Evolutionary conservation across 148 eudicot genomes (phyloP).

Genomic region (Chenopodium berlandieri): DNA sequence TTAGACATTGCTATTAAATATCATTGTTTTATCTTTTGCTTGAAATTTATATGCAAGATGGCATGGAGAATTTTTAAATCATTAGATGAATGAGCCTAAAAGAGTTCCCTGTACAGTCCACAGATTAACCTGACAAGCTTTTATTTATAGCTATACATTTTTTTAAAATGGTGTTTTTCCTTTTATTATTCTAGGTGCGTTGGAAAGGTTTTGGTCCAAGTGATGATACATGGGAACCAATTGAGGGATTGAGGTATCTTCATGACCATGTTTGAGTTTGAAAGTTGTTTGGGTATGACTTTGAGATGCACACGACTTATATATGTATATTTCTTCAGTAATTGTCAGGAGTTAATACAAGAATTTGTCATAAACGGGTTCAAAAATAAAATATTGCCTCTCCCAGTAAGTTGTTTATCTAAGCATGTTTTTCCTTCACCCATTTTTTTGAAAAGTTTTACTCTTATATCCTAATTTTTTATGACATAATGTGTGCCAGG

Average conservation of each 20-base stretch:
- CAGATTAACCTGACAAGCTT: not conserved
- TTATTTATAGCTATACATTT: not conserved
- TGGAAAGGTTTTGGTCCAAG: slow-evolving; percentile 84
- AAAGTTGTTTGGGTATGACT: not conserved
- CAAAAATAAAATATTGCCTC: slow-evolving; percentile 69
- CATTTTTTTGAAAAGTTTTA: not conserved
- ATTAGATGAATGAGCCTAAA: not conserved
- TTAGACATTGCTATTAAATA: not conserved
- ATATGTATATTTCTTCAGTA: slow-evolving; percentile 42
- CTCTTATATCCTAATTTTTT: not conserved
- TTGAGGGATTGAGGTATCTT: slow-evolving; percentile 66
- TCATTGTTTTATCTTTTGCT: not conserved
- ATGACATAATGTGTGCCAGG: slow-evolving; percentile 40
- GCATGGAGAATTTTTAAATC: not conserved
- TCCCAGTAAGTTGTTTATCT: slow-evolving; percentile 56
- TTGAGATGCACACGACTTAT: slow-evolving; percentile 10
- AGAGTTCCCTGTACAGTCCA: not conserved
- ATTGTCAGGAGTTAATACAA: slow-evolving; percentile 62
- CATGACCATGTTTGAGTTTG: not conserved
- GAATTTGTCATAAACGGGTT: slow-evolving; percentile 66
- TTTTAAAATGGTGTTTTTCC: slow-evolving; percentile 8
- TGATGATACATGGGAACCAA: slow-evolving; percentile 97
- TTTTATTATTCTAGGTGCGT: slow-evolving; percentile 52
- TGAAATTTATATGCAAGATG: not conserved
- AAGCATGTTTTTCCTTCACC: not conserved